phyloP scores from a whole-genome alignment of 768 basidiomycete genomes.

The Leccinum pellstonianum region DNA sequence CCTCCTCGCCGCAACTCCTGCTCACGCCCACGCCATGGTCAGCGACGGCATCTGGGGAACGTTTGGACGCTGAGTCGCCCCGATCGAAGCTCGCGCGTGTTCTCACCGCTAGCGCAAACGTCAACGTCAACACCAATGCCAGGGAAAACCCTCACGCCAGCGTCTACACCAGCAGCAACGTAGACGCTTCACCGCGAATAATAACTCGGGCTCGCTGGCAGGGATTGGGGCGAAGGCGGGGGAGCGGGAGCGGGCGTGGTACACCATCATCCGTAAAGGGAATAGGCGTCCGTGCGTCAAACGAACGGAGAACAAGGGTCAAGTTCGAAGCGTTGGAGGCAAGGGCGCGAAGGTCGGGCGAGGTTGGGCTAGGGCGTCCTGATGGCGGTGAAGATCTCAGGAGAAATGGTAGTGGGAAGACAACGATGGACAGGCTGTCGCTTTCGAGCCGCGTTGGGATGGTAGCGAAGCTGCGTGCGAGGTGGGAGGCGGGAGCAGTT shows the following conservation, averaged over 20 bases:
- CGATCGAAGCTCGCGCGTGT: constrained; percentile 24
- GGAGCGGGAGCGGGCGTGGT: neutral
- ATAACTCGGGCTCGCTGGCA: neutral
- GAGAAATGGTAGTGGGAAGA: neutral
- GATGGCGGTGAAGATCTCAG: neutral
- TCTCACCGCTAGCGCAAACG: neutral
- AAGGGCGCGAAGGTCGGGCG: neutral
- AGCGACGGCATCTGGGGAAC: neutral
- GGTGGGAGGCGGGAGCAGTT: constrained; percentile 16
- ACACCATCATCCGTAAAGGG: constrained; percentile 1
- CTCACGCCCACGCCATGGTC: neutral
- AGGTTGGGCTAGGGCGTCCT: neutral
- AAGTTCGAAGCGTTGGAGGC: constrained; percentile 7
- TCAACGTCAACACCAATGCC: neutral
- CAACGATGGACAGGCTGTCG: neutral
- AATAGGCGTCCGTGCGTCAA: constrained; percentile 1
- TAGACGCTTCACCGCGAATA: neutral
- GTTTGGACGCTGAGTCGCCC: constrained; percentile 9
- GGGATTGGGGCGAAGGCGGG: neutral
- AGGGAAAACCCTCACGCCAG: too few species aligned
- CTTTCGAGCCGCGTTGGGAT: constrained; percentile 11
- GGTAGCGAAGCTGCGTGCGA: constrained; percentile 22
- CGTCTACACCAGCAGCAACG: neutral
- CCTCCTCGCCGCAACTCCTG: neutral
- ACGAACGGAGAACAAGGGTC: constrained; percentile 1